Evolutionary conservation across 208 protist genomes (phyloP).

Genomic region (Trypanosoma caninum): DNA sequence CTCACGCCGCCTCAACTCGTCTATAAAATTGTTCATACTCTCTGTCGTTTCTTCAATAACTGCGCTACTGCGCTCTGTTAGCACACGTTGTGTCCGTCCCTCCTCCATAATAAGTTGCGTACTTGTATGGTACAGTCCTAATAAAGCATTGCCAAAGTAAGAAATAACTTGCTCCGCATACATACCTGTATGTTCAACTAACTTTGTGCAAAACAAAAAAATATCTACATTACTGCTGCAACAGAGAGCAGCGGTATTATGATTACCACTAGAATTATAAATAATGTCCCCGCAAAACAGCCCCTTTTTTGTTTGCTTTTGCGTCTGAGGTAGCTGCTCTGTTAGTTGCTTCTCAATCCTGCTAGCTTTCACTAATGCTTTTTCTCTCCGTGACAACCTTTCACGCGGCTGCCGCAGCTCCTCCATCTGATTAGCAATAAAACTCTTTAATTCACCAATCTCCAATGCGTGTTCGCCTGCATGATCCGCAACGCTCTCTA

Average conservation of each 20-base stretch:
- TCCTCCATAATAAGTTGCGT: constrained; percentile 16
- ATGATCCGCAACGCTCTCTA: constrained; percentile 5
- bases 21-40: constrained; percentile 47
- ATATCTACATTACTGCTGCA: too few relatives aligned
- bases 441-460: constrained; percentile 13
- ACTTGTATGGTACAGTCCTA: constrained; percentile 18
- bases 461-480: constrained; percentile 18
- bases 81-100: constrained; percentile 19
- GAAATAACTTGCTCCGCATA: neutral
- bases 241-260: too few relatives aligned
- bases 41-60: constrained; percentile 53
- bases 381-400: constrained; percentile 19
- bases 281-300: too few relatives aligned
- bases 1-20: constrained; percentile 29
- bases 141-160: constrained; percentile 11
- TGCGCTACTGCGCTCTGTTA: constrained; percentile 29
- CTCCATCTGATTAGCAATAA: constrained; percentile 9
- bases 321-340: neutral
- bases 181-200: neutral
- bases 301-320: neutral
- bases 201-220: neutral
- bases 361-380: constrained; percentile 9
- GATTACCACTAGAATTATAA: too few relatives aligned
- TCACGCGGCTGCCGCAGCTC: constrained; percentile 25
- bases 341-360: constrained; percentile 4